These are phyloP conservation scores for Colletotrichum sp. DNA, from an alignment of 2,329 filamentous ascomycete species.

Conservation along the genomic window DNA sequence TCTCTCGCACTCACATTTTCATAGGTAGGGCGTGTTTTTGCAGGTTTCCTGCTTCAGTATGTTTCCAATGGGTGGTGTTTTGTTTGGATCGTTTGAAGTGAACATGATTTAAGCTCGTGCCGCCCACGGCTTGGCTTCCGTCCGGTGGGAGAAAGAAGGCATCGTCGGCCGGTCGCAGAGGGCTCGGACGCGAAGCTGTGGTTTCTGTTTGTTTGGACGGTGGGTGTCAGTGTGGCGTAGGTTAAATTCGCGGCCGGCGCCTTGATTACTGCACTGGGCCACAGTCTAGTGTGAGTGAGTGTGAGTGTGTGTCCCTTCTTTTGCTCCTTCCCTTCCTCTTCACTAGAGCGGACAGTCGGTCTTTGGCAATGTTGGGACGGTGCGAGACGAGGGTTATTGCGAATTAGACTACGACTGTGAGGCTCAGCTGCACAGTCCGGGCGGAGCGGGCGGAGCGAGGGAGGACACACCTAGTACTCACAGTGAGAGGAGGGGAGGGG, in stretches of 20 bases:
- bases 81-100: background rate
- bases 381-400: background rate
- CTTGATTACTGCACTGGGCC: background rate
- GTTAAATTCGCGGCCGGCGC: background rate
- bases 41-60: background rate
- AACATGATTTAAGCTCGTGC: background rate
- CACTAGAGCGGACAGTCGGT: background rate
- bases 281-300: background rate
- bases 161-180: background rate
- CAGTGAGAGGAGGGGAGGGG: background rate
- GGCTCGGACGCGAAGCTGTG: constrained; percentile 5
- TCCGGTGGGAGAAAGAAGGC: background rate
- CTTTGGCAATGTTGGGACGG: background rate
- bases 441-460: constrained; percentile 5
- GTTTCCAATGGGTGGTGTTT: background rate
- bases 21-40: background rate
- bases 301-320: background rate
- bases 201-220: constrained; percentile 13
- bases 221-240: constrained; percentile 16
- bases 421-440: constrained; percentile 9
- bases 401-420: background rate
- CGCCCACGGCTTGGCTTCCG: background rate
- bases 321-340: background rate
- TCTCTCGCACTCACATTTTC: background rate
- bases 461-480: background rate